Evolutionary conservation across 2,329 filamentous ascomycete genomes (phyloP).

Genomic region (Ceratocystis diversiconidia): DNA sequence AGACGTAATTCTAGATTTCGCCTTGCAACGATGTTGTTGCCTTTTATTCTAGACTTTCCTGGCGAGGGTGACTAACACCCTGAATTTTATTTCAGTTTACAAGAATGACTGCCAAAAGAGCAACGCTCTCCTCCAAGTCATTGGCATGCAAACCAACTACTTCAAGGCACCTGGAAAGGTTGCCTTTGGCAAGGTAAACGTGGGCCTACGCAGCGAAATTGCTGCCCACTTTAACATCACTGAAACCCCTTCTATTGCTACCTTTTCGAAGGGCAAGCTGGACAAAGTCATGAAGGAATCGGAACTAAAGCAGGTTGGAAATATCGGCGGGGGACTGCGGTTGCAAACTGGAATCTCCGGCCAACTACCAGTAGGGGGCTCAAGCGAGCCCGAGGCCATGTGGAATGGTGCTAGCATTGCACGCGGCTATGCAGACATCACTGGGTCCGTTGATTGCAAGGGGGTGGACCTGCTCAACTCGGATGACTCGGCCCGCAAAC

Average conservation of each 20-base stretch:
- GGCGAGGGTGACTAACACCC: not conserved
- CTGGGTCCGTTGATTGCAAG: conserved; percentile 62
- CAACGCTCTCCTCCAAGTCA: conserved; percentile 69
- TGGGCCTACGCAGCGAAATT: conserved; percentile 60
- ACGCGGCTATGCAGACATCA: conserved; percentile 71
- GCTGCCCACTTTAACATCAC: conserved; percentile 59
- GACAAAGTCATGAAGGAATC: conserved; percentile 29
- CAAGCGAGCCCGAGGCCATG: not conserved
- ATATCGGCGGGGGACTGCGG: too few relatives aligned
- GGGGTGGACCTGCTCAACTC: conserved; percentile 80
- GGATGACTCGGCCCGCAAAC: conserved; percentile 55
- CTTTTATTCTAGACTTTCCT: not conserved
- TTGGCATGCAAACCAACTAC: conserved; percentile 56
- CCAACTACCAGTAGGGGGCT: conserved; percentile 28
- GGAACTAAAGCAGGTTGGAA: conserved; percentile 22
- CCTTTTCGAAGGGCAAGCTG: conserved; percentile 57
- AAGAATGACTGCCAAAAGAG: conserved; percentile 78
- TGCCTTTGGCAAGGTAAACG: conserved; percentile 79
- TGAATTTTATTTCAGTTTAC: conserved; percentile 46
- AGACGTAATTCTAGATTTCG: not conserved
- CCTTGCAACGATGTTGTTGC: not conserved
- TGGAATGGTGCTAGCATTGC: conserved; percentile 69
- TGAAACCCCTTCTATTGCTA: conserved; percentile 78
- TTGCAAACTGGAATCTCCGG: conserved; percentile 30
- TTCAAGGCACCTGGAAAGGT: conserved; percentile 59